These are phyloP conservation scores for Chrysoporthe deuterocubensis DNA, from an alignment of 2,329 filamentous ascomycete genomes.

Conservation along the genomic window DNA sequence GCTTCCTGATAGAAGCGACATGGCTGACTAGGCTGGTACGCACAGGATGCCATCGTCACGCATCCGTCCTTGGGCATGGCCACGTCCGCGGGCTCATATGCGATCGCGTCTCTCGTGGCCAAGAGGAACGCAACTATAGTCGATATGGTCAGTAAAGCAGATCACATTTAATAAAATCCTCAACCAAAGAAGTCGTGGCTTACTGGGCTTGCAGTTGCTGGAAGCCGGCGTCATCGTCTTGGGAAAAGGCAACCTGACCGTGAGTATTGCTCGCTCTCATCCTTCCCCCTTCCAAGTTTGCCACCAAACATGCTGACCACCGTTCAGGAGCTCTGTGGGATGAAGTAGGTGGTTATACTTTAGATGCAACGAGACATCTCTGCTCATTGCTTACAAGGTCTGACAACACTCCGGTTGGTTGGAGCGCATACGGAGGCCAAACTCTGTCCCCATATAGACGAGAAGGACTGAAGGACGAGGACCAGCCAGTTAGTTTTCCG, in stretches of 20 bases:
- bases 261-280: constrained; percentile 13
- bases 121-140: constrained; percentile 43
- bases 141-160: constrained; percentile 30
- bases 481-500: constrained; percentile 33
- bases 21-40: neutral
- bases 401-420: constrained; percentile 42
- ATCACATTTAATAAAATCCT: neutral
- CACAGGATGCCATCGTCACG: constrained; percentile 44
- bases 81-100: constrained; percentile 45
- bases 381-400: constrained; percentile 36
- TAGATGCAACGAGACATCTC: constrained; percentile 20
- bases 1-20: too few species aligned
- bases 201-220: constrained; percentile 33
- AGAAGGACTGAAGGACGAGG: constrained; percentile 18
- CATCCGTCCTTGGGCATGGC: constrained; percentile 42
- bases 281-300: neutral
- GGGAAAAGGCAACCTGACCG: constrained; percentile 46
- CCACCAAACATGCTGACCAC: neutral
- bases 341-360: constrained; percentile 35
- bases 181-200: neutral
- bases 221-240: constrained; percentile 46
- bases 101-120: constrained; percentile 42
- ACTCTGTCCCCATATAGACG: constrained; percentile 31
- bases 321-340: constrained; percentile 24
- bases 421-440: constrained; percentile 40